Evolutionary conservation across 139 green algal species (phyloP).

Genomic region (Diplosphaera chodatii): DNA sequence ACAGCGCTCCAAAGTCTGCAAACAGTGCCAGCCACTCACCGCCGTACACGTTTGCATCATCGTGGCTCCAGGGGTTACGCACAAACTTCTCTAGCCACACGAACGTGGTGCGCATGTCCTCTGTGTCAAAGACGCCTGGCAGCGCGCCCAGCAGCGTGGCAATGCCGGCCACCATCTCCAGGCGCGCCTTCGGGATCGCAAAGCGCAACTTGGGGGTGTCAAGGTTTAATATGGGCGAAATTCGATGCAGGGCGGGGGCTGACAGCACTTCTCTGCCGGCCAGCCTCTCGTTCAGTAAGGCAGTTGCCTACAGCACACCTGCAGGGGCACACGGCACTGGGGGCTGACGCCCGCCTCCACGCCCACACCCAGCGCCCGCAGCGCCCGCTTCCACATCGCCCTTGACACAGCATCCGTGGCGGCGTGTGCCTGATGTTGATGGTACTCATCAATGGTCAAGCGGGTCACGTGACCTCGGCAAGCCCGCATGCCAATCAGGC

Average conservation of each 20-base stretch:
- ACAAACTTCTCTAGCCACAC: conserved; percentile 64
- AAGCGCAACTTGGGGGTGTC: too few species aligned
- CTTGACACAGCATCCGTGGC: conserved; percentile 4
- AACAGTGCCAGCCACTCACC: too few species aligned
- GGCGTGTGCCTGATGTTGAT: conserved; percentile 1
- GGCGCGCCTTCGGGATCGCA: too few species aligned
- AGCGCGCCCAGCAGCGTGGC: conserved; percentile 31
- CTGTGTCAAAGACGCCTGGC: conserved; percentile 27
- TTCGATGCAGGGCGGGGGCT: too few species aligned
- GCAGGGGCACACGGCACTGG: conserved; percentile 44
- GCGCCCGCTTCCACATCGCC: conserved; percentile 48
- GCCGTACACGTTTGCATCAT: conserved; percentile 33
- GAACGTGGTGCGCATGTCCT: conserved; percentile 46
- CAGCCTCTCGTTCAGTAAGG: too few species aligned
- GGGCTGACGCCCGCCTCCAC: conserved; percentile 49
- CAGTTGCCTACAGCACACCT: too few species aligned
- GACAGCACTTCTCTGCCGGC: too few species aligned
- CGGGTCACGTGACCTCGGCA: too few species aligned
- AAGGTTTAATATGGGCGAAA: too few species aligned
- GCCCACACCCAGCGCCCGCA: conserved; percentile 54
- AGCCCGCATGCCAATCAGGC: too few species aligned
- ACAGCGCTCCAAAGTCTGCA: too few species aligned
- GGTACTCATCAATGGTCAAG: too few species aligned
- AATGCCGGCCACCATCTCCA: conserved; percentile 55
- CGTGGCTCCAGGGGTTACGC: conserved; percentile 47